Base-by-base conservation (phyloP, 768 basidiomycete species). In the Kwoniella shandongensis region DNA sequence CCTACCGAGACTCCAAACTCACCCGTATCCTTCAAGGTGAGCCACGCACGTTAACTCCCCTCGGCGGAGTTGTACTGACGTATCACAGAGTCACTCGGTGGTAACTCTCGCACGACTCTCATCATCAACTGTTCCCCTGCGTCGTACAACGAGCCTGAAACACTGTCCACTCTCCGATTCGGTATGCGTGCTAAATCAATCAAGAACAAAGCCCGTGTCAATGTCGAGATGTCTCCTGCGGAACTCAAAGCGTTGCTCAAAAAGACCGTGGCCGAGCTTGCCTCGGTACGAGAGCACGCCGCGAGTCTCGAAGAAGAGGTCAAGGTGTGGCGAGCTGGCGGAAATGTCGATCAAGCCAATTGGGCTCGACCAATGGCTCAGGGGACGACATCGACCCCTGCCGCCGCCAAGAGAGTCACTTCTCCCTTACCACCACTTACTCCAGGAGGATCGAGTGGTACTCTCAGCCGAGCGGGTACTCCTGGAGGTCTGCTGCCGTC, bases 111-210 rank as follows among this genome's bases (percentile, higher is more conserved):
- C 11, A 99, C 96, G 0, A 85, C 98, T n/a, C 93, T 99, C 70
- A 99, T 99, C 79, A 99, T 98, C 69, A 77, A 77, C 78, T 98
- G 96, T 73, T 99, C 96, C 17, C 96, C 96, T 17, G 93, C 91
- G 1, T 86, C 89, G 0, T 99, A 92, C 80, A 99, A 99, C 72
- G 96, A 98, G 76, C 81, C 89, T 2, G 96, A 99, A 78, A 99
- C 96, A 0, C 81, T 99, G 30, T 88, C 88, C 2, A 99, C 96
- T 3, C 84, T 99, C n/a, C 88, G 96, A 23, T 99, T 99, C 76
- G 96, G 96, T 81, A 98, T 98, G 75, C 90, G 96, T 63, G 94
- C 96, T n/a, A 99, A 99, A 79, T 89, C 90, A n/a, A 99, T 99
- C 85, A 98, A 98, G 89, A 99, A 99, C 78, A 90, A 89, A 59